Conservation (phyloP, 23 red algal species). For the Gracilaria domingensis region DNA sequence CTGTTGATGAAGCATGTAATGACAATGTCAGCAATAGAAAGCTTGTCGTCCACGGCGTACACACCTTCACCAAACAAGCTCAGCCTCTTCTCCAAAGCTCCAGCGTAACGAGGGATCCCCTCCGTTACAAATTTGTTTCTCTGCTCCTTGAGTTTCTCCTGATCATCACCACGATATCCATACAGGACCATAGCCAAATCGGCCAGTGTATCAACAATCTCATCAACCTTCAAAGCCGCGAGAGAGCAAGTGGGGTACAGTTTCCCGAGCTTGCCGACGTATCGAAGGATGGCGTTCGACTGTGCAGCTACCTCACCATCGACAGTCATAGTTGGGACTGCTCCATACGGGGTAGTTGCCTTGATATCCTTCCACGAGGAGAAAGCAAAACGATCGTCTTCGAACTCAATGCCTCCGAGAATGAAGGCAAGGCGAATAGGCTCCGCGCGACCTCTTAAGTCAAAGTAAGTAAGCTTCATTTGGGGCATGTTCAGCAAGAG, state of each 20-base stretch:
- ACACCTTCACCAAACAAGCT: slow-evolving; percentile 34
- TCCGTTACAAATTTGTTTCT: not conserved
- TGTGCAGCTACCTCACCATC: slow-evolving; percentile 36
- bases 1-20: slow-evolving; percentile 12
- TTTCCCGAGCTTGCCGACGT: slow-evolving; percentile 53
- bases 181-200: slow-evolving; percentile 30
- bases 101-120: slow-evolving; percentile 44
- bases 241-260: slow-evolving; percentile 39
- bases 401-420: slow-evolving; percentile 38
- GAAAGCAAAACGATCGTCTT: slow-evolving; percentile 44
- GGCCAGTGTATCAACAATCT: slow-evolving; percentile 37
- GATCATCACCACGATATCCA: slow-evolving; percentile 9
- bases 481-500: not conserved
- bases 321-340: slow-evolving; percentile 35
- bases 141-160: slow-evolving; percentile 27
- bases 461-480: slow-evolving; percentile 29
- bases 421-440: slow-evolving; percentile 54
- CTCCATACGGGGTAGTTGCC: slow-evolving; percentile 44
- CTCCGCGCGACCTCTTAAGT: slow-evolving; percentile 52
- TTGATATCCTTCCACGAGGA: slow-evolving; percentile 43
- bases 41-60: slow-evolving; percentile 11
- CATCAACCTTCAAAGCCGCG: slow-evolving; percentile 60
- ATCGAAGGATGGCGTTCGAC: slow-evolving; percentile 56
- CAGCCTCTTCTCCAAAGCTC: slow-evolving; percentile 48
- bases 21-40: slow-evolving; percentile 48